These are phyloP conservation scores for Botryotinia convoluta DNA, from an alignment of 2,329 filamentous ascomycete species.

Conservation along the genomic window DNA sequence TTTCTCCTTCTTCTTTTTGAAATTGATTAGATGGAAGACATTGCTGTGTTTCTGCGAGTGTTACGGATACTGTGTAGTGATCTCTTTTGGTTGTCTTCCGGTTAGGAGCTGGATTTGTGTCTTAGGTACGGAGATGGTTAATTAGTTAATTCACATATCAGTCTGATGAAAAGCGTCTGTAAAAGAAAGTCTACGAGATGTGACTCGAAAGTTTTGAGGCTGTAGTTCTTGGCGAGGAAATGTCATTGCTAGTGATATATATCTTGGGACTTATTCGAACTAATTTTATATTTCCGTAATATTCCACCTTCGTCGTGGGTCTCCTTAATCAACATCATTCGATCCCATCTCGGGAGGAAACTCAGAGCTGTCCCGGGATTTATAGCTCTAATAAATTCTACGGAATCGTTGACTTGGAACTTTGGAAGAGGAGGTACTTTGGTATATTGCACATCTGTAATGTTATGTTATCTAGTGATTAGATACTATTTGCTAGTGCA, in stretches of 20 bases:
- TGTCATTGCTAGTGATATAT: background rate
- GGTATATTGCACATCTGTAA: background rate
- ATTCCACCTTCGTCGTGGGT: background rate
- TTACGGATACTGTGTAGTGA: too few species aligned
- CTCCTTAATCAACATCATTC: accelerated
- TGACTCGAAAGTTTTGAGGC: background rate
- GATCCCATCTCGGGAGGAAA: background rate
- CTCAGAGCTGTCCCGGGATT: background rate
- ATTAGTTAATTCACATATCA: too few species aligned
- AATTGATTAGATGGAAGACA: too few species aligned
- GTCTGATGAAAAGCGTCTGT: background rate
- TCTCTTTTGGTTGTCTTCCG: too few species aligned
- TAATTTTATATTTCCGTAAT: background rate
- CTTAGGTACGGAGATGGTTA: too few species aligned
- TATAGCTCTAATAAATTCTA: background rate
- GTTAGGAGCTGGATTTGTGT: too few species aligned
- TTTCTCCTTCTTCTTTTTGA: too few species aligned
- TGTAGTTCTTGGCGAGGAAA: background rate
- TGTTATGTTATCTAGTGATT: background rate
- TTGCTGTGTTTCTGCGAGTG: too few species aligned
- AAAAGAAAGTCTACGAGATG: background rate
- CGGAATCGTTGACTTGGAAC: background rate
- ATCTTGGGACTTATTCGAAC: background rate
- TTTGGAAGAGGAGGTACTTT: background rate
- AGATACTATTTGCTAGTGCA: accelerated